Evolutionary conservation across 108 stramenopile genomes (phyloP), one percentile per base, ranked within the genome.

Genomic region (Cyclostephanos tholiformis): DNA sequence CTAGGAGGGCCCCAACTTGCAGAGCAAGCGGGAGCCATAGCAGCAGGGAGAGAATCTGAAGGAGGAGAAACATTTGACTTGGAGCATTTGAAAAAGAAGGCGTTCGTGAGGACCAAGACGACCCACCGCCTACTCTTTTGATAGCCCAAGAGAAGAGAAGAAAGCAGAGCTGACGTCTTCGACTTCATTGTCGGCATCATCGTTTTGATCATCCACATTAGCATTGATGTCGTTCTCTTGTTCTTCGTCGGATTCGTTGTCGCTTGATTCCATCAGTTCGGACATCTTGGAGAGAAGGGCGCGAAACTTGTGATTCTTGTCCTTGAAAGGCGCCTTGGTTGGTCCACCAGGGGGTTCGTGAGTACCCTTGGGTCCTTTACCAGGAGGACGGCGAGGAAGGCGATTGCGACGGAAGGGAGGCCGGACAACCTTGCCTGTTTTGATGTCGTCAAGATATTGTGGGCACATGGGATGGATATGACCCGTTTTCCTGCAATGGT

Each of bases 71-170:
- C 36, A 36, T 36, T 36, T 36, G 36, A 36, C 36, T 36, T 36
- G 36, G 36, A 6, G 6, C 36, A 36, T 36, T 36, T 36, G 36
- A 36, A 36, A 6, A 36, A 51, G 8, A 7, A 51, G 50, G 50
- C 8, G 50, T 4, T 51, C 50, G 50, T 51, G 50, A 20, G 17
- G 50, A 51, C 50, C 50, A 51, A 51, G 36, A 51, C 50, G 20
- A 20, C 20, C 50, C 50, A 51, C 50, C 50, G 50, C 50, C 50
- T 51, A 51, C 50, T 51, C 50, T 51, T 51, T 51, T 51, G 20
- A 51, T 20, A 51, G 50, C 20, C 17, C 50, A 51, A 20, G 50
- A 17, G 50, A 51, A 20, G 36, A 36, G 36, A 36, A 36, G 36
- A 36, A 36, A 36, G 36, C 36, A 36, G 36, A 36, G 36, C 36